A percentile compares a stretch with the other conserved stretches of the same genome.
These are phyloP conservation scores for Erysimum cheiranthoides DNA, from an alignment of 345 rosid species.

Conservation along the genomic window DNA sequence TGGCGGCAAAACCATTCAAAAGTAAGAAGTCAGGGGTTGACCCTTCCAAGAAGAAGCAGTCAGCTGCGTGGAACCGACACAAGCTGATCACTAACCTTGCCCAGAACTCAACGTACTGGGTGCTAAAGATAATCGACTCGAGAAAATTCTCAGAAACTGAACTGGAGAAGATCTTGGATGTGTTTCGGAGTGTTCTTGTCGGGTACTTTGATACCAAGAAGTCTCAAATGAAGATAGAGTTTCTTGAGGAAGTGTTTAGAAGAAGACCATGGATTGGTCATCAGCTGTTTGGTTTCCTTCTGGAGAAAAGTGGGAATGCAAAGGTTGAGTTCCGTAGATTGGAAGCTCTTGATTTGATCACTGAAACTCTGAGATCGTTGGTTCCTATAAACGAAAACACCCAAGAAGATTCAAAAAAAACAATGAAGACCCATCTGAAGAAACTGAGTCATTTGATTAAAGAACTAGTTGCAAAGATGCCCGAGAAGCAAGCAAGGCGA, in stretches of 20 bases:
- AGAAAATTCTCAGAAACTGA: conserved; percentile 60
- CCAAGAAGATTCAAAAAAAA: conserved; percentile 57
- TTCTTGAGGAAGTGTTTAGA: conserved; percentile 75
- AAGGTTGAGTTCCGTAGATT: conserved; percentile 79
- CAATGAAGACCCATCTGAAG: conserved; percentile 56
- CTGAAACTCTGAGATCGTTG: conserved; percentile 65
- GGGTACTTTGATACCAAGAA: conserved; percentile 74
- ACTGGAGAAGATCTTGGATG: conserved; percentile 60
- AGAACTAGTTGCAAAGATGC: conserved; percentile 67
- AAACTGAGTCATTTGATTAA: conserved; percentile 59
- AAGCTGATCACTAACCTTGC: conserved; percentile 73
- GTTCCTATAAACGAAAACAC: conserved; percentile 48
- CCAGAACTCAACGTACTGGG: conserved; percentile 80
- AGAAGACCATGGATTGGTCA: conserved; percentile 80
- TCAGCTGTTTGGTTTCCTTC: conserved; percentile 60
- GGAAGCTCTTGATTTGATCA: conserved; percentile 77
- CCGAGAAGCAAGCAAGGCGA: conserved; percentile 69
- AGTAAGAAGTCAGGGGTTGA: conserved; percentile 66
- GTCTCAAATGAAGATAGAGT: conserved; percentile 76
- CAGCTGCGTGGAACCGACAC: conserved; percentile 72
- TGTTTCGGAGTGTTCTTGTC: conserved; percentile 56
- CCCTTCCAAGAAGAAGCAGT: conserved; percentile 74
- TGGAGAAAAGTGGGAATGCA: conserved; percentile 65
- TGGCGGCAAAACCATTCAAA: conserved; percentile 92
- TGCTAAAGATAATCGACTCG: conserved; percentile 78